Conservation (phyloP, 257 asterid species). For the Salvia splendens region DNA sequence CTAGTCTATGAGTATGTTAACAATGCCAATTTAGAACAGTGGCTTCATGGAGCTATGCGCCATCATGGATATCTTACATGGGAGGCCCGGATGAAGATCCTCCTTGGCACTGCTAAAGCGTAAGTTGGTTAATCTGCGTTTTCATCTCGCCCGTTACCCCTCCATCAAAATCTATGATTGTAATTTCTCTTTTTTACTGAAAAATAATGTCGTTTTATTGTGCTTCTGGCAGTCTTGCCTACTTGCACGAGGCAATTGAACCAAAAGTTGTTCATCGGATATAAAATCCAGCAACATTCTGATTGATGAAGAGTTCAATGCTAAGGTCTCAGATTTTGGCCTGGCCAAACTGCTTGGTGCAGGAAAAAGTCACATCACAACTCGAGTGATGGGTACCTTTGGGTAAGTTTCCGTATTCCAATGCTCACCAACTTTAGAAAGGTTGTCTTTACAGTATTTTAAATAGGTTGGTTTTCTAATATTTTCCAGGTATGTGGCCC, state of each 20-base stretch:
- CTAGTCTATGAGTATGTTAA: slow-evolving; percentile 87
- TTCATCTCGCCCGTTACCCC: neutral
- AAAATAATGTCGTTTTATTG: slow-evolving; percentile 22
- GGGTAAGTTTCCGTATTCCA: slow-evolving; percentile 55
- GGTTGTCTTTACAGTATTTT: neutral
- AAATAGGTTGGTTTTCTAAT: neutral
- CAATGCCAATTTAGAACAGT: slow-evolving; percentile 92
- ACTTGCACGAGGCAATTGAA: slow-evolving; percentile 94
- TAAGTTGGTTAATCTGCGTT: slow-evolving; percentile 43
- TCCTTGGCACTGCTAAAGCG: slow-evolving; percentile 99
- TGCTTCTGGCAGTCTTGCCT: slow-evolving; percentile 72
- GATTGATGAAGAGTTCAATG: slow-evolving; percentile 86
- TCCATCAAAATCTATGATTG: slow-evolving; percentile 4
- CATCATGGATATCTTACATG: slow-evolving; percentile 93
- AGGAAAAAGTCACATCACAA: slow-evolving; percentile 91
- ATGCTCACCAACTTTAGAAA: slow-evolving; percentile 4
- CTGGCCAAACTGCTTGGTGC: slow-evolving; percentile 94
- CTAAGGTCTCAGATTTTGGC: slow-evolving; percentile 94
- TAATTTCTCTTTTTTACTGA: neutral
- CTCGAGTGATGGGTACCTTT: slow-evolving; percentile 97
- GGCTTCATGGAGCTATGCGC: slow-evolving; percentile 99
- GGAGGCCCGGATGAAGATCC: slow-evolving; percentile 91
- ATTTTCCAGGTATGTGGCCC: slow-evolving; percentile 85
- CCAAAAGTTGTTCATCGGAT: slow-evolving; percentile 98
- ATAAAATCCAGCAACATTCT: slow-evolving; percentile 94